These are phyloP conservation scores for Mucor racemosus DNA, from an alignment of 371 early-diverging fungal genomes.

Conservation along the genomic window DNA sequence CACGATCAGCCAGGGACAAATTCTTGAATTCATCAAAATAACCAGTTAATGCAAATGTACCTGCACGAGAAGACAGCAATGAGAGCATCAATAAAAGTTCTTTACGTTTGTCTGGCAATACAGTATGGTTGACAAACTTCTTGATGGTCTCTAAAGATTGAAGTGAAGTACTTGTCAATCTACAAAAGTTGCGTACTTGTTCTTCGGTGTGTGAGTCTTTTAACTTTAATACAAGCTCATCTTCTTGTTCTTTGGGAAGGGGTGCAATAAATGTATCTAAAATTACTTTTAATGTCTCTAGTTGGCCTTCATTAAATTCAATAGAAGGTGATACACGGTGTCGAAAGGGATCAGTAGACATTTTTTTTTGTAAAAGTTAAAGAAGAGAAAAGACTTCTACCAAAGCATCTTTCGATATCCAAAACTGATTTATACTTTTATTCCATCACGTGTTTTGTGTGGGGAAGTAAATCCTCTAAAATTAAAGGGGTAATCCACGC, in stretches of 20 bases:
- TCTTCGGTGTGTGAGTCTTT: conserved; percentile 21
- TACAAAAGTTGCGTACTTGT: conserved; percentile 21
- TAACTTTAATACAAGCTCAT: conserved; percentile 21
- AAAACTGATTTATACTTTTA: conserved; percentile 1
- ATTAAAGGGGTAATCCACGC: background rate
- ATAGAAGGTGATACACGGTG: conserved; percentile 7
- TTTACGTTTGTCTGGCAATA: conserved; percentile 41
- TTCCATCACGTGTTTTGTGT: conserved; percentile 12
- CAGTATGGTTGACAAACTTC: conserved; percentile 33
- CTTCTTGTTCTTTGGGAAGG: conserved; percentile 23
- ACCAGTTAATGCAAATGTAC: conserved; percentile 64
- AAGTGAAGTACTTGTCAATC: conserved; percentile 11
- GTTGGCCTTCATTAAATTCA: conserved; percentile 14
- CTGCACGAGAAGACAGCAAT: conserved; percentile 46
- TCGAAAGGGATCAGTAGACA: conserved; percentile 24
- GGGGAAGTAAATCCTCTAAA: background rate
- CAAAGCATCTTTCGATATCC: background rate
- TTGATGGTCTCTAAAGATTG: conserved; percentile 19
- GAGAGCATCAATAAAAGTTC: conserved; percentile 38
- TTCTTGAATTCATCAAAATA: conserved; percentile 52
- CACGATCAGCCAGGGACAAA: conserved; percentile 53
- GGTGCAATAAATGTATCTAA: conserved; percentile 26
- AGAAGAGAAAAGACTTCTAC: background rate
- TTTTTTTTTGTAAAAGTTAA: background rate
- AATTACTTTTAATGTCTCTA: conserved; percentile 19